Base-by-base conservation (phyloP, 2,329 filamentous ascomycete genomes). In the Cladophialophora yegresii region DNA sequence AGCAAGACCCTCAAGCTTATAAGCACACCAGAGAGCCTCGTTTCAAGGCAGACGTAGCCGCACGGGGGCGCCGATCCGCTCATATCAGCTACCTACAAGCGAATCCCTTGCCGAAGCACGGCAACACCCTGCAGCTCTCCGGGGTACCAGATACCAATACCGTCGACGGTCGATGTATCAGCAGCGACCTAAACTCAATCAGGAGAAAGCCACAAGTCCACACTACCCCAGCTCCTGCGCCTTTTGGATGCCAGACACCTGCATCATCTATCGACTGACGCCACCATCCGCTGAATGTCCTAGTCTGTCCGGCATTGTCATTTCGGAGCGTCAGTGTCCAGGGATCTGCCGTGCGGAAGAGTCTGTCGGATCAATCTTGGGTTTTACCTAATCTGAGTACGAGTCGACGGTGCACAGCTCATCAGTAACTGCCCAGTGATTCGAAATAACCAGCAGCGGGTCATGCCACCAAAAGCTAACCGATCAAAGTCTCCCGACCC, bases 381-480 rank as follows among this genome's bases (percentile, higher is more conserved):
- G 45, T 62, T 65, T 65, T 65, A 65, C 63, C 63, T 62, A 65
- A 65, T 65, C 59, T 32, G 59, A 58, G 30, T 49, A 7, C 36
- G 22, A 43, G 23, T n/a, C 53, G 13, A 20, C 33, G 16, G 45
- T n/a, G 20, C 32, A 51, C 47, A n/a, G 30, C 47, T 53, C 47
- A 22, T 51, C 47, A 51, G 30, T 16, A 16, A 9, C 57, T 49
- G 22, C 26, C 33, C 28, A 32, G 32, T 45, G 56, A 36, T 23
- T 58, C 51, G 30, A 49, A n/a, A 49, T 26, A 45, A n/a, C 49
- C 30, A 56, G 20, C 51, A 22, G 45, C 40, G 63, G 61, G 59
- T 43, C 62, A 68, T 68, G 66, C 64, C 66, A 51, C 62, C 64
- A 16, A 66, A 66, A 50, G 28, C 58, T 20, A 68, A 67, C 61